Conservation (phyloP, 2,329 filamentous ascomycete genomes). For the Tolypocladium album region DNA sequence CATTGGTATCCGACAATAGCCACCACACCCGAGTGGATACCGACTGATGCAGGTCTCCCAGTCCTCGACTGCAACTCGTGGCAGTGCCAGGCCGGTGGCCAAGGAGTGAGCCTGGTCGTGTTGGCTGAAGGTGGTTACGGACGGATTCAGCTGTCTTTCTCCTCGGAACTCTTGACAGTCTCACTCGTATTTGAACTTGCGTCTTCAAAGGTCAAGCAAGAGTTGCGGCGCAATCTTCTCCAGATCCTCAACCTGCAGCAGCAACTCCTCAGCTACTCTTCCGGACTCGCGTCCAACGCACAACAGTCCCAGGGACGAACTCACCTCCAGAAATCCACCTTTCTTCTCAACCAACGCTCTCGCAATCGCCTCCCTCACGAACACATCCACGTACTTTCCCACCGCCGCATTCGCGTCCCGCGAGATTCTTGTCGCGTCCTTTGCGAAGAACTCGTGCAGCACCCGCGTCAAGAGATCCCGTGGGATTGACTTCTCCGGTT, state of each 20-base stretch:
- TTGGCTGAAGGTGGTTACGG: neutral
- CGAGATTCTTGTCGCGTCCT: constrained; percentile 60
- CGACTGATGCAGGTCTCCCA: neutral
- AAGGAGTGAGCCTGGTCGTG: neutral
- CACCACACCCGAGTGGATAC: neutral
- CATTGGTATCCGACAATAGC: neutral
- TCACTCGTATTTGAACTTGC: neutral
- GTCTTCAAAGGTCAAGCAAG: constrained; percentile 66
- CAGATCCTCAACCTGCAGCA: constrained; percentile 65
- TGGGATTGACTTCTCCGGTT: constrained; percentile 47
- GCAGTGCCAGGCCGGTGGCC: neutral
- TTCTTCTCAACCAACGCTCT: constrained; percentile 62
- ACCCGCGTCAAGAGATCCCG: constrained; percentile 64
- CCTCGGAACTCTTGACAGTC: no score
- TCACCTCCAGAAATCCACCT: constrained; percentile 63
- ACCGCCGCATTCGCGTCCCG: constrained; percentile 68
- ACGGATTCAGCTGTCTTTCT: neutral
- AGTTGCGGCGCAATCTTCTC: constrained; percentile 81
- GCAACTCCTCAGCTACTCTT: constrained; percentile 4
- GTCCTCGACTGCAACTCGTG: neutral
- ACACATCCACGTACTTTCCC: constrained; percentile 81
- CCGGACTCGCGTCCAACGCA: neutral
- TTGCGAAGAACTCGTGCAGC: constrained; percentile 69
- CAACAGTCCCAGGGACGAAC: constrained; percentile 11
- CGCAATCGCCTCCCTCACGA: constrained; percentile 81